Conservation (phyloP, 2,329 filamentous ascomycete genomes). For the Aotearoamyces nothofagi region DNA sequence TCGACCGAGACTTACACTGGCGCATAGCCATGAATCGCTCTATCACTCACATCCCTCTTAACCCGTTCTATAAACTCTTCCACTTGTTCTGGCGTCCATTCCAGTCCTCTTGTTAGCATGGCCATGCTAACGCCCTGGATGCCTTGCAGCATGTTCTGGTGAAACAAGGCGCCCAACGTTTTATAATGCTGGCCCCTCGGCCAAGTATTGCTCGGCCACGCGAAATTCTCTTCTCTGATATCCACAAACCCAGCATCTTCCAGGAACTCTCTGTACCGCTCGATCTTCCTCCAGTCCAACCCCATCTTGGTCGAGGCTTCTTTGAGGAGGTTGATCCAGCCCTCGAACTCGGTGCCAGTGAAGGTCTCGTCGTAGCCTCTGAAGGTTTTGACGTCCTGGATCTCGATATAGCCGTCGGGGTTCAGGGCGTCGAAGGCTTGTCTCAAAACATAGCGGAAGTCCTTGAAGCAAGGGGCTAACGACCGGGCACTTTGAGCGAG, state of each 20-base stretch:
- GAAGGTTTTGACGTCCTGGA: slow-evolving; percentile 26
- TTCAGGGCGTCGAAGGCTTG: slow-evolving; percentile 12
- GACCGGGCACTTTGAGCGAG: too few species aligned
- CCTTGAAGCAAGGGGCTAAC: neutral
- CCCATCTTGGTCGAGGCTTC: slow-evolving; percentile 5
- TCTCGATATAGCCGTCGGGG: slow-evolving; percentile 29
- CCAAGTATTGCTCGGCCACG: slow-evolving; percentile 36
- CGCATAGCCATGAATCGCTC: slow-evolving; percentile 21
- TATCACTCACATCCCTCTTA: slow-evolving; percentile 22
- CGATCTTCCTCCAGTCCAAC: slow-evolving; percentile 13
- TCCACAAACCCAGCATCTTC: slow-evolving; percentile 36
- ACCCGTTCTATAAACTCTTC: slow-evolving; percentile 23
- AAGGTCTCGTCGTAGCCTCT: slow-evolving; percentile 20
- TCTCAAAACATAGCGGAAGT: neutral
- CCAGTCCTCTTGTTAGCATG: slow-evolving; percentile 23
- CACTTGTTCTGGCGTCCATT: slow-evolving; percentile 22
- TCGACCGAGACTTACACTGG: slow-evolving; percentile 13
- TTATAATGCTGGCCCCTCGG: slow-evolving; percentile 34
- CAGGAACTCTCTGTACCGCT: slow-evolving; percentile 22
- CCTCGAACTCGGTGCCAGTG: slow-evolving; percentile 7
- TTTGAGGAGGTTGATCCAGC: slow-evolving; percentile 9
- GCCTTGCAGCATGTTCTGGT: slow-evolving; percentile 10
- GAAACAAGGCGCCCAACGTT: slow-evolving; percentile 25
- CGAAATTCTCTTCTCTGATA: slow-evolving; percentile 30
- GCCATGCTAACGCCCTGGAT: slow-evolving; percentile 15